These are phyloP conservation scores for Yamadazyma oceani DNA, from an alignment of 1,139 yeast genomes.

Conservation along the genomic window DNA sequence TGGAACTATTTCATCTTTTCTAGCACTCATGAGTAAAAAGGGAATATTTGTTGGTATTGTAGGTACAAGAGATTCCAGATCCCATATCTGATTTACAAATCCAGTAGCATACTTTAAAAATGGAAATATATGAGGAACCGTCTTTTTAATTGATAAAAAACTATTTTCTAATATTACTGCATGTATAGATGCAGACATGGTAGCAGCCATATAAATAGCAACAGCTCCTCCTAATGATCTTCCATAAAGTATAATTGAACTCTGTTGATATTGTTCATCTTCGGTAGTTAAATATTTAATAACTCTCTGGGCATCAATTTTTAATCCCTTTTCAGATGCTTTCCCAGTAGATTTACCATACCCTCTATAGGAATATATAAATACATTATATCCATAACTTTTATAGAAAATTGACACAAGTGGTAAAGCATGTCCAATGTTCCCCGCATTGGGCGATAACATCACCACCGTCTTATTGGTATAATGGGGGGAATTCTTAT, in stretches of 20 bases:
- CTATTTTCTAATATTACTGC: conserved; percentile 86
- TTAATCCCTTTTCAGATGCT: conserved; percentile 78
- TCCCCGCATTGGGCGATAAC: conserved; percentile 93
- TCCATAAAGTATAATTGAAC: conserved; percentile 74
- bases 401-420: conserved; percentile 70
- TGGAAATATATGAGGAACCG: conserved; percentile 84
- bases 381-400: conserved; percentile 71
- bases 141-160: conserved; percentile 72
- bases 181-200: conserved; percentile 45
- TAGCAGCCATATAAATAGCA: conserved; percentile 76
- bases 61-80: conserved; percentile 63
- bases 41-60: conserved; percentile 58
- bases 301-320: conserved; percentile 76
- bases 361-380: conserved; percentile 87
- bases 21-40: conserved; percentile 69
- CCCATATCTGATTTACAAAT: conserved; percentile 82
- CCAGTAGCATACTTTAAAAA: conserved; percentile 53
- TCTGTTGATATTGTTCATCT: conserved; percentile 49
- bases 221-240: conserved; percentile 96
- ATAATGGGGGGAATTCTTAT: conserved; percentile 39
- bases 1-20: conserved; percentile 87
- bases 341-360: conserved; percentile 84
- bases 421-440: conserved; percentile 90
- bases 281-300: conserved; percentile 57
- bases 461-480: conserved; percentile 71